phyloP scores from a whole-genome alignment of 2,329 filamentous ascomycete species.

The Graphium sp. region DNA sequence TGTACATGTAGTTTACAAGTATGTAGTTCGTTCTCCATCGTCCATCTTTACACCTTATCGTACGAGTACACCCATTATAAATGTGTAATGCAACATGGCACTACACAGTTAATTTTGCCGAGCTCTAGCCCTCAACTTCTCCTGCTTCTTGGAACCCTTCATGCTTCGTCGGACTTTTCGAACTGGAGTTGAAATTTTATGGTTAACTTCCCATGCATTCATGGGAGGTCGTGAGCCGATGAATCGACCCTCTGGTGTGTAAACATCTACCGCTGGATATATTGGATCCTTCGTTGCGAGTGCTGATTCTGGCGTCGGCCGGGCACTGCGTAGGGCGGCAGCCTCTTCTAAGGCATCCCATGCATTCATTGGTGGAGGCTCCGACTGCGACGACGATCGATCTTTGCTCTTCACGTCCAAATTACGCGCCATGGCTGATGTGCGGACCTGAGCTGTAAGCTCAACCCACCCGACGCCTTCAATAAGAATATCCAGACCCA shows the following conservation, averaged over 20 bases:
- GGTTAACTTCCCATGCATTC: slow-evolving; percentile 51
- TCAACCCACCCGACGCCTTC: slow-evolving; percentile 94
- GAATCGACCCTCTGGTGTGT: slow-evolving; percentile 69
- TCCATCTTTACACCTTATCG: too few relatives aligned
- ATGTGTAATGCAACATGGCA: too few relatives aligned
- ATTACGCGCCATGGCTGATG: slow-evolving; percentile 12
- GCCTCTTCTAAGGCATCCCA: slow-evolving; percentile 7
- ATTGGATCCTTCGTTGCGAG: slow-evolving; percentile 13
- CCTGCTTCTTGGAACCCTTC: slow-evolving; percentile 40
- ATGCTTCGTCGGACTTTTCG: slow-evolving; percentile 44
- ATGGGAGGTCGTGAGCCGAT: slow-evolving; percentile 51
- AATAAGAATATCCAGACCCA: slow-evolving; percentile 71
- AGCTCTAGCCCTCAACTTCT: too few relatives aligned
- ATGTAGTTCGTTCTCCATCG: too few relatives aligned
- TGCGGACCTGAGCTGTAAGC: slow-evolving; percentile 64
- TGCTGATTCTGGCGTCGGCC: slow-evolving; percentile 5
- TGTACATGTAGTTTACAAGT: too few relatives aligned
- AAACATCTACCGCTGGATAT: slow-evolving; percentile 69
- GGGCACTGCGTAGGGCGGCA: slow-evolving; percentile 4
- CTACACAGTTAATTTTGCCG: too few relatives aligned
- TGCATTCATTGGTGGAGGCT: slow-evolving; percentile 6
- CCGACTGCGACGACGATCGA: slow-evolving; percentile 5
- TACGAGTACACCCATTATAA: too few relatives aligned
- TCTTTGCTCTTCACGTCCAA: slow-evolving; percentile 6
- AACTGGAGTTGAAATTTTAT: slow-evolving; percentile 17